Evolutionary conservation across 2,329 filamentous ascomycete species (phyloP).

Genomic region (Fusarium papillatum): DNA sequence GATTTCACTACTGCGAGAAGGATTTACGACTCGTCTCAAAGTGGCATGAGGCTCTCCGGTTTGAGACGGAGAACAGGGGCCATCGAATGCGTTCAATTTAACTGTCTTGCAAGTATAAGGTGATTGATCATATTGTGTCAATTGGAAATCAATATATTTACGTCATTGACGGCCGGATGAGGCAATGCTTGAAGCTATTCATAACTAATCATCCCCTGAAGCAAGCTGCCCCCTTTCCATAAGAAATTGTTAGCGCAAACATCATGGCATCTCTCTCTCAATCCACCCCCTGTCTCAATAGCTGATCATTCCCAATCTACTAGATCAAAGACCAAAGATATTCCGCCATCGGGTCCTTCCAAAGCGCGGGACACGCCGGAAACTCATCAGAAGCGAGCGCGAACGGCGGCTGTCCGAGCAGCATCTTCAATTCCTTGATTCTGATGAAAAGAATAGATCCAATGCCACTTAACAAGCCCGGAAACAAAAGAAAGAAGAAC

Average conservation of each 20-base stretch:
- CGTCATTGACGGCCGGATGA: background rate
- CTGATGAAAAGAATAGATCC: background rate
- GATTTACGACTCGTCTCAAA: background rate
- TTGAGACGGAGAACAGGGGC: background rate
- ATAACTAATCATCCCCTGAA: background rate
- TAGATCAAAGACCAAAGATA: conserved; percentile 28
- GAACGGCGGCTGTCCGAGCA: conserved; percentile 18
- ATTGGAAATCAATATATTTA: background rate
- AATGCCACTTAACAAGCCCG: background rate
- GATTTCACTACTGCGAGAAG: background rate
- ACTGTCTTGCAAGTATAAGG: background rate
- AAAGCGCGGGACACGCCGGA: conserved; percentile 5
- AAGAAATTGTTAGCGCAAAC: background rate
- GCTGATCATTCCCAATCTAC: background rate
- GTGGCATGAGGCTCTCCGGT: background rate
- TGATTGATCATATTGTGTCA: background rate
- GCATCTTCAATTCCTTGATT: background rate
- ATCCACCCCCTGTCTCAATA: background rate
- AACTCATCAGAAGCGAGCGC: background rate
- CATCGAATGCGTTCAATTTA: background rate
- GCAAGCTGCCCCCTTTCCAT: background rate
- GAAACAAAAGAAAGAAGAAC: background rate
- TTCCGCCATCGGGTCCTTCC: conserved; percentile 21
- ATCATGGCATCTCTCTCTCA: background rate
- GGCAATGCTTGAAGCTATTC: background rate